phyloP scores from a whole-genome alignment of 2,329 filamentous ascomycete species.

The Endothia cerciana region DNA sequence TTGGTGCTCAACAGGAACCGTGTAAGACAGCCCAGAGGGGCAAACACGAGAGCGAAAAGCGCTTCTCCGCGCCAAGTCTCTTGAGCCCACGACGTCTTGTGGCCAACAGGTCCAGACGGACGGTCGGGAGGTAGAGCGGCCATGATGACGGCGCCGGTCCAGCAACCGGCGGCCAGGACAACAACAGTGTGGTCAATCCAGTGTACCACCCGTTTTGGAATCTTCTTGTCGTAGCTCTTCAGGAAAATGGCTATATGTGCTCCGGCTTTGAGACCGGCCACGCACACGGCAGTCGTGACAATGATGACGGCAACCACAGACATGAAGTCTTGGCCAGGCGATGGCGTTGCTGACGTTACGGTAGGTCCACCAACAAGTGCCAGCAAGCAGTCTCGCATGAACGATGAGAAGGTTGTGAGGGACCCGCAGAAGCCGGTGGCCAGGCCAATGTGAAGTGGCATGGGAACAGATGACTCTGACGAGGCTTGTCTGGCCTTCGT shows the following conservation, averaged over 20 bases:
- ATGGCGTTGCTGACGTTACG: conserved; percentile 42
- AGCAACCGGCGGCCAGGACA: conserved; percentile 47
- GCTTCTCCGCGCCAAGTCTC: conserved; percentile 62
- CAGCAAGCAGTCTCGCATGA: conserved; percentile 68
- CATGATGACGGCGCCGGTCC: conserved; percentile 65
- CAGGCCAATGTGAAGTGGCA: conserved; percentile 72
- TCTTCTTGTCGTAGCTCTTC: conserved; percentile 48
- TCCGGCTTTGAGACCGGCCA: conserved; percentile 61
- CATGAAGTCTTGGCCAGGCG: conserved; percentile 64
- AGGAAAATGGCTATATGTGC: conserved; percentile 62
- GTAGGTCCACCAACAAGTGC: conserved; percentile 64
- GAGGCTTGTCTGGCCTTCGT: background rate
- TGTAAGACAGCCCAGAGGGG: conserved; percentile 63
- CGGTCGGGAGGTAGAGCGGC: conserved; percentile 61
- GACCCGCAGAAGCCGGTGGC: conserved; percentile 74
- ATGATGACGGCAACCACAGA: conserved; percentile 64
- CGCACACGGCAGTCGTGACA: conserved; percentile 58
- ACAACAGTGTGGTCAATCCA: background rate
- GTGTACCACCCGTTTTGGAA: conserved; percentile 7
- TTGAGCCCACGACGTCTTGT: conserved; percentile 44
- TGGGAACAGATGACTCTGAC: conserved; percentile 42
- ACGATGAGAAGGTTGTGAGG: conserved; percentile 72
- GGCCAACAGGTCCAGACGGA: background rate
- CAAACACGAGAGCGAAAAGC: conserved; percentile 70
- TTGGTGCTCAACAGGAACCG: conserved; percentile 63